Conservation (phyloP, 1,139 yeast species). For the Arxiozyma heterogenica region DNA sequence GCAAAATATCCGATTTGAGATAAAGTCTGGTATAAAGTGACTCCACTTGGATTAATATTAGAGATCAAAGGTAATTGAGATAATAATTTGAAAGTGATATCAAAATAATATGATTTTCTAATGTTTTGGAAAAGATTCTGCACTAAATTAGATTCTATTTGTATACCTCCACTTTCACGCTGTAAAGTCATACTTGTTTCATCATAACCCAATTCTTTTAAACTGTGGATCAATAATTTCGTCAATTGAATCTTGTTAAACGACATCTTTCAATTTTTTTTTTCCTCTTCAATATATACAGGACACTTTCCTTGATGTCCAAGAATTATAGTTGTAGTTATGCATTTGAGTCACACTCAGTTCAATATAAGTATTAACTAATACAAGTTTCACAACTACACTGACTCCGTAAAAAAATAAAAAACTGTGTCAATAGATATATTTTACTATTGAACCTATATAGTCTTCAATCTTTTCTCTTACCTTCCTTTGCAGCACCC, state of each 20-base stretch:
- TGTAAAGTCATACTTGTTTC: conserved; percentile 35
- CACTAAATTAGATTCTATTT: conserved; percentile 37
- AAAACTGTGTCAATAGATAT: too few relatives aligned
- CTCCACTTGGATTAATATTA: not conserved
- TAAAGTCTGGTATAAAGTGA: not conserved
- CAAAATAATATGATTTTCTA: conserved; percentile 37
- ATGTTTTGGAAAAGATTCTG: conserved; percentile 35
- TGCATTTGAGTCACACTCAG: too few relatives aligned
- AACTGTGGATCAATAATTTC: conserved; percentile 41
- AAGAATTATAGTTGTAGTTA: too few relatives aligned
- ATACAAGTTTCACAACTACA: too few relatives aligned
- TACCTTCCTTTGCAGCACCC: too few relatives aligned
- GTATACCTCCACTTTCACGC: conserved; percentile 34
- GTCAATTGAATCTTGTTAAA: conserved; percentile 37
- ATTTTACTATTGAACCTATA: too few relatives aligned
- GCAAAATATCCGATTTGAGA: not conserved
- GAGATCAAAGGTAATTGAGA: conserved; percentile 18
- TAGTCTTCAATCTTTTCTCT: too few relatives aligned
- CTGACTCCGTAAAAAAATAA: too few relatives aligned
- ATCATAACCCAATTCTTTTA: conserved; percentile 41
- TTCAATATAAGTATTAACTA: too few relatives aligned
- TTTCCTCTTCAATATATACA: too few relatives aligned
- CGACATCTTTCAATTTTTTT: not conserved
- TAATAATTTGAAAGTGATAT: conserved; percentile 16
- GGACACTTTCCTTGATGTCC: not conserved